A percentile compares a stretch with the other conserved stretches of the same genome.
These are phyloP conservation scores for Coprinopsis marcescibilis DNA, from an alignment of 768 basidiomycete species.

Conservation along the genomic window DNA sequence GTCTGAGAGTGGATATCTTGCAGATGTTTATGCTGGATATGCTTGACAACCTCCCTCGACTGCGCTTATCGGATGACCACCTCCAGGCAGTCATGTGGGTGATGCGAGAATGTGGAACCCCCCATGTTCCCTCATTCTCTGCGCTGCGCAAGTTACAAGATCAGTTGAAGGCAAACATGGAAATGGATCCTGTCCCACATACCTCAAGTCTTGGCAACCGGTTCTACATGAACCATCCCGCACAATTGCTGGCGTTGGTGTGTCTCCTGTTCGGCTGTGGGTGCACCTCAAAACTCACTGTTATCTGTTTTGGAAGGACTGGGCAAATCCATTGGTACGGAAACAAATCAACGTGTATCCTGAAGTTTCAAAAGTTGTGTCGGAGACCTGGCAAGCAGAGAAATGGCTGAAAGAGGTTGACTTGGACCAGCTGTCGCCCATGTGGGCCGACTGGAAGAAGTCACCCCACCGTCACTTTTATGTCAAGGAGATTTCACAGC, in stretches of 20 bases:
- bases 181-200: constrained; percentile 1
- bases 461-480: constrained; percentile 17
- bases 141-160: constrained; percentile 8
- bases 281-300: constrained; percentile 1
- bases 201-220: constrained; percentile 5
- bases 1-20: not conserved
- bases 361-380: constrained; percentile 14
- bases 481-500: constrained; percentile 19
- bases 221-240: constrained; percentile 9
- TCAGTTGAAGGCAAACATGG: not conserved
- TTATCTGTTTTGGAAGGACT: constrained; percentile 15
- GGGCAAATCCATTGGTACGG: constrained; percentile 21
- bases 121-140: constrained; percentile 22
- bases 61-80: constrained; percentile 27
- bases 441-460: constrained; percentile 23
- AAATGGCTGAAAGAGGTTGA: constrained; percentile 20
- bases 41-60: constrained; percentile 25
- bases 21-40: constrained; percentile 21
- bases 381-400: constrained; percentile 23
- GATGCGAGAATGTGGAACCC: constrained; percentile 23
- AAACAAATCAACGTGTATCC: constrained; percentile 21
- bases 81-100: constrained; percentile 25
- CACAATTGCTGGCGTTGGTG: constrained; percentile 5
- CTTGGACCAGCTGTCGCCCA: constrained; percentile 15
- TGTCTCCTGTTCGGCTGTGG: not conserved